Base-by-base conservation (phyloP, 768 basidiomycete species). In the Rhizopogon vinicolor region DNA sequence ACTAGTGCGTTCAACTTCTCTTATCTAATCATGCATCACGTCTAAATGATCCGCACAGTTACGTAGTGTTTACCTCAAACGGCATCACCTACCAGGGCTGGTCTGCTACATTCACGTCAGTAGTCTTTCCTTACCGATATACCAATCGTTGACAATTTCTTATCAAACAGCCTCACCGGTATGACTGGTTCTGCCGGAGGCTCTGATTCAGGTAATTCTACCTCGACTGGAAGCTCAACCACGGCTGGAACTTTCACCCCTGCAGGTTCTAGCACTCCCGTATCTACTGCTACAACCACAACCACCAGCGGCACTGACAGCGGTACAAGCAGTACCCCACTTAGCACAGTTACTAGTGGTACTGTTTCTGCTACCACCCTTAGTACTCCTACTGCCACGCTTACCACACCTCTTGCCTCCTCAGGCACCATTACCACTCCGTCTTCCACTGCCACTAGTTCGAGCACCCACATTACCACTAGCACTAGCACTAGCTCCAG, bases 21-120 rank as follows among this genome's bases (percentile, higher is more conserved):
- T 29, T 42, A 53, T 44, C 8, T 45, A 54, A 12, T 57, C 43
- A 33, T 19, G 18, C 10, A 52, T 58, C 5, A 62, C 55, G 45
- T 33, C 18, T 31, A 52, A 19, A 56, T 41, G 29, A 22, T 29
- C 22, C n/a, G 5, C 31, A 5, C 45, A 90, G 87, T 60, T 89
- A 88, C 67, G 65, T 90, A 58, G 77, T 77, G 57, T 83, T 90
- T 62, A 76, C 67, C 28, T 80, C 77, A 3, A 72, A 62, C 22
- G 35, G 70, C 57, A 29, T 51, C 43, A 56, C 61, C 1, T 81
- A 80, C 53, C 55, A 55, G 0, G 72, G 66, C 25, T 86, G 71
- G 64, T 87, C 87, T 0, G 75, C 79, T 0, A 74, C 72, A 57
- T 89, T 90, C 72, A 63, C 65, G 86, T 85, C 58, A 49, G 80